These are phyloP conservation scores for Sporobolomyces phaffii DNA, from an alignment of 768 basidiomycete genomes.

Conservation along the genomic window DNA sequence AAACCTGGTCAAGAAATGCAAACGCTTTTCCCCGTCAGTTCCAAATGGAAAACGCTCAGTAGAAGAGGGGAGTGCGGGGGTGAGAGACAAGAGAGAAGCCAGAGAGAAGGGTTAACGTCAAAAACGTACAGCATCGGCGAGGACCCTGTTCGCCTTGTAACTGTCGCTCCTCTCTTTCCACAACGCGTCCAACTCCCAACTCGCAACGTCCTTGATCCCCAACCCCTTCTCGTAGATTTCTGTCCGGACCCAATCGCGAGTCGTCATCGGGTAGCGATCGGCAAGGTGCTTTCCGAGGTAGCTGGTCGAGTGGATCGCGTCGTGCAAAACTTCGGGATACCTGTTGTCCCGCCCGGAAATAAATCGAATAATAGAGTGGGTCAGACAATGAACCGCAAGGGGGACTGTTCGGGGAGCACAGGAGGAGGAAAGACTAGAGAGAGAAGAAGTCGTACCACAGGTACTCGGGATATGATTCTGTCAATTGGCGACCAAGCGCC, in stretches of 20 bases:
- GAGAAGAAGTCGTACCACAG: background rate
- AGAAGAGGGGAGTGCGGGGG: too few species aligned
- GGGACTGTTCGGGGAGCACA: too few species aligned
- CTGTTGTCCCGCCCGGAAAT: conserved; percentile 9
- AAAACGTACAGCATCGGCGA: conserved; percentile 33
- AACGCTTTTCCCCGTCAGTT: background rate
- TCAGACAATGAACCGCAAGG: too few species aligned
- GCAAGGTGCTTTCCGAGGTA: conserved; percentile 31
- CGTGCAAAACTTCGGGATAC: conserved; percentile 41
- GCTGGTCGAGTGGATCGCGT: conserved; percentile 39
- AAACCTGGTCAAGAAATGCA: conserved; percentile 21
- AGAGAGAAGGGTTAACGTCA: background rate
- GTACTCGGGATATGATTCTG: conserved; percentile 39
- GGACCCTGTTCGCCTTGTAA: conserved; percentile 26
- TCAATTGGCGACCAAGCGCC: conserved; percentile 39
- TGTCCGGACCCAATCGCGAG: conserved; percentile 23
- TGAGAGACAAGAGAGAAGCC: too few species aligned
- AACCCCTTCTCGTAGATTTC: conserved; percentile 39
- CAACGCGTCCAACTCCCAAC: conserved; percentile 32
- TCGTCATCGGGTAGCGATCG: conserved; percentile 7
- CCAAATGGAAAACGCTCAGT: background rate
- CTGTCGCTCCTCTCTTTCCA: conserved; percentile 9
- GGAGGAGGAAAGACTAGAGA: too few species aligned
- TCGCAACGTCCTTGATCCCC: conserved; percentile 37
- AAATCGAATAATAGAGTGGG: too few species aligned